These are phyloP conservation scores for Pythium sukuiense DNA, from an alignment of 352 stramenopile species.

Conservation along the genomic window DNA sequence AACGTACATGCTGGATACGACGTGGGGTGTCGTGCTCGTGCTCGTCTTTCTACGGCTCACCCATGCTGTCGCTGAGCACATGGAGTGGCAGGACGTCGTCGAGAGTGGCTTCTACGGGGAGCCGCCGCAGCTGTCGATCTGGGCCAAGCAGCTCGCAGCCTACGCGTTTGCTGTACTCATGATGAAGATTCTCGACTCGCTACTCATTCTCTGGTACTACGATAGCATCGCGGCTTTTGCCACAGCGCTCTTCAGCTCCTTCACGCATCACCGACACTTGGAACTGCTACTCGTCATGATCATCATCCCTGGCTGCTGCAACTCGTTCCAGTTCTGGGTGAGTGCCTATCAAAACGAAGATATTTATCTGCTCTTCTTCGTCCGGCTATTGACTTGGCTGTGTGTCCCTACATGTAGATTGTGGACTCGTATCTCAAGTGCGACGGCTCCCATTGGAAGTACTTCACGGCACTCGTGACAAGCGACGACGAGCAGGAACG, in stretches of 20 bases:
- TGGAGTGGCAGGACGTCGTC: conserved; percentile 37
- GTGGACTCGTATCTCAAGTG: conserved; percentile 67
- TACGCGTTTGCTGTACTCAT: conserved; percentile 44
- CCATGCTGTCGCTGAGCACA: conserved; percentile 37
- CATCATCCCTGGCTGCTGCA: conserved; percentile 62
- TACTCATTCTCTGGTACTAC: conserved; percentile 51
- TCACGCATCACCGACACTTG: conserved; percentile 59
- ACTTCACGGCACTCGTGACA: conserved; percentile 30
- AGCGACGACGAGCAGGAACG: conserved; percentile 41
- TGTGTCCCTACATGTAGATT: conserved; percentile 29
- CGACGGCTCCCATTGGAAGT: conserved; percentile 40
- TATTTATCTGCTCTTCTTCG: too few relatives aligned
- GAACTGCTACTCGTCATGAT: conserved; percentile 82
- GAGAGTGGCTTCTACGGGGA: conserved; percentile 73
- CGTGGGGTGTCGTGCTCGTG: conserved; percentile 47
- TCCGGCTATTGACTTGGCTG: conserved; percentile 5
- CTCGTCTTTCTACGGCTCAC: conserved; percentile 48
- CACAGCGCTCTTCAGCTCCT: conserved; percentile 52
- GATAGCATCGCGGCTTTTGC: conserved; percentile 39
- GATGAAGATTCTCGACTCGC: conserved; percentile 54
- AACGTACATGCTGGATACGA: conserved; percentile 68
- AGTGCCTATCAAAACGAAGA: background rate
- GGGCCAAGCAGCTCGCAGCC: conserved; percentile 50
- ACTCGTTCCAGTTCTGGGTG: conserved; percentile 78
- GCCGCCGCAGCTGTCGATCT: conserved; percentile 53